Base-by-base conservation (phyloP, 1,139 yeast genomes). In the Zygoascus meyerae region DNA sequence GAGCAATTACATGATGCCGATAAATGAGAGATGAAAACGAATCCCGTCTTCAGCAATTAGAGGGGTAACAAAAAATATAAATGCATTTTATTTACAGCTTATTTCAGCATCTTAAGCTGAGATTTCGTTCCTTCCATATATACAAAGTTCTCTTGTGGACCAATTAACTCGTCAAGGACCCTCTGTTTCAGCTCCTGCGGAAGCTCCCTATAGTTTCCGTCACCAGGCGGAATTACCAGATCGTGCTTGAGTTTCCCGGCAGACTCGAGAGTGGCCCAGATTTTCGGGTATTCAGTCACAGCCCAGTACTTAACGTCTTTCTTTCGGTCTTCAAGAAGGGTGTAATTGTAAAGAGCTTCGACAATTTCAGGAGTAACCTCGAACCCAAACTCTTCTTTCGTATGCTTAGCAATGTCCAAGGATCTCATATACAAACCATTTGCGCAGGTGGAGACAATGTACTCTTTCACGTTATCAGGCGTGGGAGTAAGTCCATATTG, bases 391-490 rank as follows among this genome's bases (percentile, higher is more conserved):
- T 77, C 57, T 6, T 52, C 75, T 29, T 70, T 71, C 67, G 81
- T 75, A 39, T 69, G 72, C 33, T 70, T 70, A 1, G 78, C 71
- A 18, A 81, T 64, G 15, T 69, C 71, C 14, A 82, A 66, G 0
- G 94, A 94, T 3, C 77, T 75, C 28, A 75, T 74, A 34, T 73
- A 75, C 44, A 74, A 68, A 2, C 85, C 90, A 59, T 81, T 81
- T 56, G 83, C 83, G 51, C 86, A 84, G 60, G 84, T 81, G 1
- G 92, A 87, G 51, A 84, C 76, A 41, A 86, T 65, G 54, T 79
- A 82, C 59, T 84, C 90, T 40, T 72, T 73, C 58, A 75, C 75
- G 43, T 82, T 74, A n/a, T 72, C 70, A 34, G 73, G 68, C 52
- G 77, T 73, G 0, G 87, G 86, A 7, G 71, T 55, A 11, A 84